Base-by-base conservation (phyloP, 208 protist genomes). In the Leishmania guyanensis region DNA sequence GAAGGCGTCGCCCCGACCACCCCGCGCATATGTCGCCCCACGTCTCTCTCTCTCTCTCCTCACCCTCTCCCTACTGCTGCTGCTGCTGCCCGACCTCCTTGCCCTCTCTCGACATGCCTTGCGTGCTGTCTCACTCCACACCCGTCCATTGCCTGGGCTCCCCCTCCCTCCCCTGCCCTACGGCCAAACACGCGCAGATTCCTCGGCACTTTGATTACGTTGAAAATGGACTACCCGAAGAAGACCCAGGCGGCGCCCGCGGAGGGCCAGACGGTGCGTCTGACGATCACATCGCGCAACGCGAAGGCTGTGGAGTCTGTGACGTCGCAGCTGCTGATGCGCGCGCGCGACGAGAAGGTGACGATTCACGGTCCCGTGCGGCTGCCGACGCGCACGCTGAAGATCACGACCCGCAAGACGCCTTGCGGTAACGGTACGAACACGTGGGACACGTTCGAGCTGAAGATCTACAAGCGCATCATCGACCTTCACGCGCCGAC, bases 381-480 rank as follows among this genome's bases (percentile, higher is more conserved):
- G 86, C 95, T 99, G 74, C 99, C 99, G 76, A 99, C 99, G 82
- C 99, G 99, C 90, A 92, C 92, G 71, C 97, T 99, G 83, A 95
- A 93, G 82, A 98, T 99, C 85, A 99, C 98, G 65, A 99, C 98
- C 82, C 94, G 99, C 88, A 99, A 99, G 93, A 99, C 99, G 72
- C 99, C 99, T 84, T 99, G 99, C 97, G 99, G 99, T 99, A 99
- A 99, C 92, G 99, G 99, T 98, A 99, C 99, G 84, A 99, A 99
- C 92, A 99, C 99, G 66, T 99, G 98, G 98, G 99, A 99, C 91
- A 95, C 96, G 64, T 99, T 97, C 84, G 98, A 99, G 94, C 99
- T 99, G 99, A 97, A 99, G 89, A 99, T 99, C 92, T 99, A 99
- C 98, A 99, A 99, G 97, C 98, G 99, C 90, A 88, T 99, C 75